Evolutionary conservation across 192 early-diverging fungal species (phyloP), one percentile per base, ranked within the genome.

Genomic region (Phycomyces blakesleeanus): DNA sequence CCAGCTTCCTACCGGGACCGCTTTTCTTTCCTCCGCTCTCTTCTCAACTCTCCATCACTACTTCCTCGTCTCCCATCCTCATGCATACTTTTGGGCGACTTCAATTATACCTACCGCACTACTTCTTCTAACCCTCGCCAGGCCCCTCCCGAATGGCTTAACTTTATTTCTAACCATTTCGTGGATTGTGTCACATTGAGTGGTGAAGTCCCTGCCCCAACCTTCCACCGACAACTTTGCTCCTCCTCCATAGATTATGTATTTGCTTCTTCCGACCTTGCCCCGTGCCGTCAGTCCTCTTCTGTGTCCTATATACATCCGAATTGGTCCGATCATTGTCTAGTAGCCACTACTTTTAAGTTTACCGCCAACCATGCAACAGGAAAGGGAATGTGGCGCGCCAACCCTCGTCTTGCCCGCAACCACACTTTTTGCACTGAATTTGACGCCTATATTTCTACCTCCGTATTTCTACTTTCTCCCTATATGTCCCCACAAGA

Each of bases 231-330:
- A 24, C 21, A 39, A 3, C 6, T n/a, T 7, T 5, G 21, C 8
- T 5, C 18, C 14, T 44, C 61, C 1, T 63, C 68, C 44, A 69
- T 69, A 10, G 68, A 69, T 24, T 69, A 69, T 44, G 59, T 69
- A 10, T 63, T 58, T 34, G 55, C 56, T 12, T 58, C 68, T 1
- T 42, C 42, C 3, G 34, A 18, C 34, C 44, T 69, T 0, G 7
- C n/a, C 3, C 10, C 37, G n/a, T 49, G 16, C 49, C 0, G 20
- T 6, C 14, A 20, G 4, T 1, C 11, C 4, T 29, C 68, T 15
- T 9, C 16, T 10, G 24, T 56, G 4, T 20, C 55, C 1, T 60
- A 42, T 22, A 42, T 59, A 0, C 18, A 26, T 42, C 42, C 18
- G 21, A 16, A 29, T 21, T 65, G 39, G 53, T 38, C 58, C 0